Base-by-base conservation (phyloP, 2,329 filamentous ascomycete genomes). In the Aspergillus fructus region DNA sequence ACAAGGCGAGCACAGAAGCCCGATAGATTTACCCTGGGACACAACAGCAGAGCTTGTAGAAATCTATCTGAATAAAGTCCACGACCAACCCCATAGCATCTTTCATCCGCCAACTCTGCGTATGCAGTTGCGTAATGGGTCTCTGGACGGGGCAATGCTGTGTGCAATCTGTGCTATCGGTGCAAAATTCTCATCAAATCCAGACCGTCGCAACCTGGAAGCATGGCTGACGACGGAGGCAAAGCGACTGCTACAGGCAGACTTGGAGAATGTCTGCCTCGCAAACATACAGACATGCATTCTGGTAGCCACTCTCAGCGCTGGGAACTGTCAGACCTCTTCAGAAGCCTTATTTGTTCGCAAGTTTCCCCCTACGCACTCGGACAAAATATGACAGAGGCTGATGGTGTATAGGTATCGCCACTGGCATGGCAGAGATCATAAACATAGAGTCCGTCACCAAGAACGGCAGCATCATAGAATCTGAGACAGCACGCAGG, bases 191-290 rank as follows among this genome's bases (percentile, higher is more conserved):
- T 30, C 51, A 1, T 39, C 19, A 13, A 19, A 50, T 9, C 5
- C 21, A 13, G 13, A 41, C 39, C 12, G 39, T 15, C 39, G 39
- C 34, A 24, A 2, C 34, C 2, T 53, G 5, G 23, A 50, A 5
- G 19, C 24, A 23, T 3, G 34, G 5, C 21, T 52, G 5, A 51
- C 39, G 4, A 4, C 43, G n/a, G 43, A 53, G 11, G 4, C 49
- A 6, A 60, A 59, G 48, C 12, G 74, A 63, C 3, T 75, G 64
- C 67, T 83, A 78, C 49, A 82, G 71, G 59, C 81, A 80, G 68
- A 83, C 72, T 61, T 42, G 56, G 62, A 59, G n/a, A 34, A 51
- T 19, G 49, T 63, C 5, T 59, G 49, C 45, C 37, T 74, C 2
- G 64, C 65, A 15, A 71, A 67, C 42, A 66, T 74, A 15, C 71